phyloP scores from a whole-genome alignment of 2,329 filamentous ascomycete species.

The Exophiala bonariae region DNA sequence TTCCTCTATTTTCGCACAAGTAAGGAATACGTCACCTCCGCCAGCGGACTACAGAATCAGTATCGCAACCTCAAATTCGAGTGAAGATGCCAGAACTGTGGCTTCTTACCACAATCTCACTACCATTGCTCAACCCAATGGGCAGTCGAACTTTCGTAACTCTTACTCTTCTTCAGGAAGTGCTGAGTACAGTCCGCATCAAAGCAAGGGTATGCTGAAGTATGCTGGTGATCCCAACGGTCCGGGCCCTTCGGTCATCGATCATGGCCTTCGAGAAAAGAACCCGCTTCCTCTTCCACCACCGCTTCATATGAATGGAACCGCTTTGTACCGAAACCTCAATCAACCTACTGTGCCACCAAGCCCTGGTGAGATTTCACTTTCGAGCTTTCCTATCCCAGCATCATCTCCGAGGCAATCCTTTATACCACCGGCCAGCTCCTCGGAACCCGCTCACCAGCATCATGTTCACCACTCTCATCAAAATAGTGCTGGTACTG shows the following conservation, averaged over 20 bases:
- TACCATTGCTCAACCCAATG: slow-evolving; percentile 6
- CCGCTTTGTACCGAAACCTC: slow-evolving; percentile 3
- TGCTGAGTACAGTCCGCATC: not conserved
- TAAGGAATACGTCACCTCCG: slow-evolving; percentile 12
- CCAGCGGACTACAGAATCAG: slow-evolving; percentile 5
- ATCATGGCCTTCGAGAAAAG: slow-evolving; percentile 1
- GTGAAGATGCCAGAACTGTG: slow-evolving; percentile 1
- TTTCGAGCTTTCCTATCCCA: slow-evolving; percentile 22
- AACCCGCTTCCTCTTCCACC: slow-evolving; percentile 13
- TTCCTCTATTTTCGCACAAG: slow-evolving; percentile 19
- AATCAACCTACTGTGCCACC: slow-evolving; percentile 13
- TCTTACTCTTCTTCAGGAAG: no score
- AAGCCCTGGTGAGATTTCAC: slow-evolving; percentile 22
- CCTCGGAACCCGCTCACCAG: slow-evolving; percentile 3
- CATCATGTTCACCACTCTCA: slow-evolving; percentile 6
- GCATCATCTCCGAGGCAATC: slow-evolving; percentile 17
- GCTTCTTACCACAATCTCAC: slow-evolving; percentile 16
- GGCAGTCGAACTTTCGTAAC: not conserved
- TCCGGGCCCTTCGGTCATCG: slow-evolving; percentile 19
- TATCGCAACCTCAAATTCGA: slow-evolving; percentile 7
- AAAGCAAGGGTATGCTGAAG: slow-evolving; percentile 7
- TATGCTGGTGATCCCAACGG: slow-evolving; percentile 10
- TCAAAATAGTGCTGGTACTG: slow-evolving; percentile 2
- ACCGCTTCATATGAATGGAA: slow-evolving; percentile 9
- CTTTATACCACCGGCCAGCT: not conserved